Evolutionary conservation across 179 eudicot genomes (phyloP), one percentile per base, ranked within the genome.

Genomic region (Beta lomatogona): DNA sequence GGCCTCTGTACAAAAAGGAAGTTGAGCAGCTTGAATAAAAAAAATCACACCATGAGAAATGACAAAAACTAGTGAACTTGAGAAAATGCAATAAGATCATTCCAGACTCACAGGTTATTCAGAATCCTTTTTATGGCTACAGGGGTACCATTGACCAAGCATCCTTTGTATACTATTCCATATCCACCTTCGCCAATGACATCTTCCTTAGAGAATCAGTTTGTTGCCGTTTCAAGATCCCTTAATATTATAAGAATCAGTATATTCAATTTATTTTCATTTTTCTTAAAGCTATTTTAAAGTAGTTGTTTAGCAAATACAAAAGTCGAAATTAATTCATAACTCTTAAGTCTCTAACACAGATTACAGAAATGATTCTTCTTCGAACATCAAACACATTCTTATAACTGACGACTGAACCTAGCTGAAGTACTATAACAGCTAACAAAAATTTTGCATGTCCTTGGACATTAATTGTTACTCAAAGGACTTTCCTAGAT

Each of bases 131-230:
- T 96, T 64, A 96, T 91, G 41, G 99, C 99, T 46, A 96, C 99
- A 57, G 91, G 91, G 74, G 88, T 90, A 28, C 96, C 95, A 81
- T 94, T 96, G 80, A 94, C 86, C 91, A 96, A 88, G 58, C 60
- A 31, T 57, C 99, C 99, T 77, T 84, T 86, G 82, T 96, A 96
- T 78, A 96, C 99, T 82, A 96, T 87, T 44, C 98, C 99, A 82
- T 96, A 96, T 77, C 99, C 99, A 82, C 99, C 99, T 82, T 96
- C 99, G 21, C 99, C 99, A 76, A 96, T 81, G 79, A 96, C 86
- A 90, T 94, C 91, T 79, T 96, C 99, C 88, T 94, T 94, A 2
- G 99, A 90, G 81, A 96, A 96, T 71, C 97, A 82, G 77, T 83
- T 86, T 21, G 99, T 96, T 7, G 98, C 97, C 45, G 85, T 79